Percentiles rank a stretch among this genome's conserved stretches.
These are phyloP conservation scores for Jaapia argillacea DNA, from an alignment of 768 basidiomycete genomes.

Conservation along the genomic window DNA sequence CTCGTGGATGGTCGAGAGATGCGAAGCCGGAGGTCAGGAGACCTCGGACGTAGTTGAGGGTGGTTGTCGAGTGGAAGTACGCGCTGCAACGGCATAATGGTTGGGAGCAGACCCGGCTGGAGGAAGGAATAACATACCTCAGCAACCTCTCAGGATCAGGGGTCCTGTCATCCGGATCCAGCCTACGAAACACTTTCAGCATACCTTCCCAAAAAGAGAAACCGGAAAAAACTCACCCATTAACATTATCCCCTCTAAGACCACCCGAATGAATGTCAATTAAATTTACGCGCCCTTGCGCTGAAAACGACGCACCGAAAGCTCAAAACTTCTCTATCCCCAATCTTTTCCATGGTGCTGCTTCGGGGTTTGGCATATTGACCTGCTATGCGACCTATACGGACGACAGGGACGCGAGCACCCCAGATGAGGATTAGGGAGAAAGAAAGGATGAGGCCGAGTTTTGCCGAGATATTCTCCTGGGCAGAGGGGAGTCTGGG, in stretches of 20 bases:
- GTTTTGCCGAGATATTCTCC: slow-evolving; percentile 83
- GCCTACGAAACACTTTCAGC: slow-evolving; percentile 24
- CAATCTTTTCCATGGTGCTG: slow-evolving; percentile 70
- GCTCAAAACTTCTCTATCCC: slow-evolving; percentile 67
- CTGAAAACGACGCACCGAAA: slow-evolving; percentile 83
- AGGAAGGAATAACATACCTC: slow-evolving; percentile 31
- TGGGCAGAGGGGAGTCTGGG: slow-evolving; percentile 16
- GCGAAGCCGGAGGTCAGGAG: slow-evolving; percentile 91
- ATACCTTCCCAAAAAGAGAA: background rate
- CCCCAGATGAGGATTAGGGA: slow-evolving; percentile 94
- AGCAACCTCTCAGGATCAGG: slow-evolving; percentile 89
- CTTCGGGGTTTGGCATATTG: slow-evolving; percentile 95
- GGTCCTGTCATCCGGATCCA: slow-evolving; percentile 66
- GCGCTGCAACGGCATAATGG: slow-evolving; percentile 38
- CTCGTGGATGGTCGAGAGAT: slow-evolving; percentile 79
- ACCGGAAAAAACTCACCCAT: slow-evolving; percentile 46
- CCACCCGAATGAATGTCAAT: no score
- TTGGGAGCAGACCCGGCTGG: background rate
- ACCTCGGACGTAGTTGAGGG: slow-evolving; percentile 85
- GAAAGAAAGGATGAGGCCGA: slow-evolving; percentile 89
- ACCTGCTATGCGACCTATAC: slow-evolving; percentile 88
- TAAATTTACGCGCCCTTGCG: no score
- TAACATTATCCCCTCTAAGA: slow-evolving; percentile 94
- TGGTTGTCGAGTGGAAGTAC: slow-evolving; percentile 93
- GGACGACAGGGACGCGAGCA: slow-evolving; percentile 82